Evolutionary conservation across 805 yeast species (phyloP).

Genomic region (Saturnispora gosingensis): DNA sequence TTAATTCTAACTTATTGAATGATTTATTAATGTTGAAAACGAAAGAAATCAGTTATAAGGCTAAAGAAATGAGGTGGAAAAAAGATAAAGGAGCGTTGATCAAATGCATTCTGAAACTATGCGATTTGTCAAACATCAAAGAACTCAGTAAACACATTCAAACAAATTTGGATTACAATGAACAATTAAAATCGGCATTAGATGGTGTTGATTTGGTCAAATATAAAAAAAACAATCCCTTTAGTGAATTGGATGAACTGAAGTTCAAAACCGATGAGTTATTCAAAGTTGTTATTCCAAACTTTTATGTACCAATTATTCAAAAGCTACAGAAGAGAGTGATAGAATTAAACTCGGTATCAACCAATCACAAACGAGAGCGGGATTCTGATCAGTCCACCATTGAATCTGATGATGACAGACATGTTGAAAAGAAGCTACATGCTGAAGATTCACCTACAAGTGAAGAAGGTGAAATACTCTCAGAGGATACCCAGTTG

Average conservation of each 20-base stretch:
- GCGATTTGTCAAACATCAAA: not conserved
- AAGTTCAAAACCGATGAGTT: not conserved
- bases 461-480: not conserved
- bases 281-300: not conserved
- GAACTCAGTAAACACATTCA: not conserved
- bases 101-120: not conserved
- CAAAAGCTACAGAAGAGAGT: not conserved
- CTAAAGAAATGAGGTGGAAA: not conserved
- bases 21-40: constrained; percentile 3
- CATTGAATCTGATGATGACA: not conserved
- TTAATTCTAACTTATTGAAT: constrained; percentile 8
- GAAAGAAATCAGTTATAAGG: not conserved
- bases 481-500: not conserved
- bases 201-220: not conserved
- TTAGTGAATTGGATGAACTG: not conserved
- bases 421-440: not conserved
- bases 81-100: not conserved
- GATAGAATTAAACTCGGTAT: not conserved
- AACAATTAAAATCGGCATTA: not conserved
- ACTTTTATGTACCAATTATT: constrained; percentile 4
- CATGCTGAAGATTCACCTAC: not conserved
- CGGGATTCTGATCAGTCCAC: not conserved
- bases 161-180: not conserved
- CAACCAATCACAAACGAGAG: not conserved
- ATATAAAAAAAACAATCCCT: not conserved